Percentiles rank a stretch among this genome's conserved stretches.
Conservation (phyloP, 345 rosid genomes). For the Aurinia saxatilis region DNA sequence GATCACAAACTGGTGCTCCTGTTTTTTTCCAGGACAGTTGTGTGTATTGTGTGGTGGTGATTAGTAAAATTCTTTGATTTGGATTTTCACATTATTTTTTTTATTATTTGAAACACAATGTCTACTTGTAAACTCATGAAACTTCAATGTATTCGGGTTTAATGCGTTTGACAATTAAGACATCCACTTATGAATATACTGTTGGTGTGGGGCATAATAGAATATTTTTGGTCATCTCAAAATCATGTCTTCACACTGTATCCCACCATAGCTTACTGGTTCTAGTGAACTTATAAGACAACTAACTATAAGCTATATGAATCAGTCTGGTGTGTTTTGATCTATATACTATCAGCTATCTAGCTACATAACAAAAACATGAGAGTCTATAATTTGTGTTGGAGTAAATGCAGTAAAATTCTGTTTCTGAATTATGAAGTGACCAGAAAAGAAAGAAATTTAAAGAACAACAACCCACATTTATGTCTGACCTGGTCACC, state of each 20-base stretch:
- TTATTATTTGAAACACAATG: neutral
- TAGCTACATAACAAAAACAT: neutral
- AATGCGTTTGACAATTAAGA: neutral
- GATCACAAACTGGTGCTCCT: neutral
- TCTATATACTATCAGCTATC: no score
- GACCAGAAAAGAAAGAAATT: neutral
- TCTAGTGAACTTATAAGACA: no score
- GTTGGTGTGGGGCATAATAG: neutral
- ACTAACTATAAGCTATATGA: no score
- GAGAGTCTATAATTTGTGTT: neutral
- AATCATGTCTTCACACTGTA: no score
- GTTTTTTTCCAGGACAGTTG: neutral
- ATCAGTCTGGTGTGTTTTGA: no score
- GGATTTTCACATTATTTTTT: conserved; percentile 5
- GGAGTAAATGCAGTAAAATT: neutral
- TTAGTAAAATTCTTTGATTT: conserved; percentile 24
- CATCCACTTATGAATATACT: neutral
- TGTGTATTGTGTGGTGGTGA: conserved; percentile 19
- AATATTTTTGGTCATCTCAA: no score
- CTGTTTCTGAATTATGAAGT: conserved; percentile 5
- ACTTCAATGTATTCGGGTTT: neutral
- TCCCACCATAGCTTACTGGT: no score
- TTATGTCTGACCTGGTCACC: conserved; percentile 20
- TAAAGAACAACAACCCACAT: conserved; percentile 8
- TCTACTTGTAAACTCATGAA: conserved; percentile 14